Evolutionary conservation across 257 asterid species (phyloP), one percentile per base, ranked within the genome.

Genomic region (Nicotiana sylvestris): DNA sequence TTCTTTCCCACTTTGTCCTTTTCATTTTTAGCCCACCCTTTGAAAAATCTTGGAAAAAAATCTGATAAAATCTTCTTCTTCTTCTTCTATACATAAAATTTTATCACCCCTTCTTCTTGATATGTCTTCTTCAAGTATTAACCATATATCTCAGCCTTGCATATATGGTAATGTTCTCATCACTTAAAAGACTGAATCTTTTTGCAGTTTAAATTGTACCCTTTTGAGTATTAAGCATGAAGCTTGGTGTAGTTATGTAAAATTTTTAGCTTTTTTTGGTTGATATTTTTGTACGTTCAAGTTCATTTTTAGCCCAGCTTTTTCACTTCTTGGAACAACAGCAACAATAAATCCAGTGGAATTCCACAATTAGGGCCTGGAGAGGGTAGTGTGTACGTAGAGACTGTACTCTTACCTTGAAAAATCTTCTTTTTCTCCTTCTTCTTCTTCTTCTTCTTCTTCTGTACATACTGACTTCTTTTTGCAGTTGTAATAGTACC

Each of bases 121-220:
- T 13, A 93, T 93, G 98, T 86, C 98, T 86, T 95, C 98, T 85
- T 90, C 97, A 49, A 88, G 87, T 83, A 85, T 85, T 89, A 91
- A 92, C 85, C 98, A 91, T 64, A 88, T 93, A 84, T 89, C 98
- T 30, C 99, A 92, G 83, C 97, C 97, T 56, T 93, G 95, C 82
- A 91, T 93, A 87, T 92, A 91, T 88, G 98, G 98, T 94, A 88
- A 58, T 35, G 60, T 43, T 82, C 64, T 8, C 18, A 30, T 27
- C 81, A 81, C 37, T 69, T 61, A 53, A 49, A 13, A 61, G 83
- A 53, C 72, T 81, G 39, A 2, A 27, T 66, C 12, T 77, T 84
- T 85, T 56, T 69, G 68, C 79, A 66, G 78, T 85, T 85, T 69
- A 51, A 53, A 66, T 66, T 79, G 30, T 80, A 83, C 86, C 77